Evolutionary conservation across 2,329 filamentous ascomycete genomes (phyloP).

Genomic region (Cryphonectria naterciae): DNA sequence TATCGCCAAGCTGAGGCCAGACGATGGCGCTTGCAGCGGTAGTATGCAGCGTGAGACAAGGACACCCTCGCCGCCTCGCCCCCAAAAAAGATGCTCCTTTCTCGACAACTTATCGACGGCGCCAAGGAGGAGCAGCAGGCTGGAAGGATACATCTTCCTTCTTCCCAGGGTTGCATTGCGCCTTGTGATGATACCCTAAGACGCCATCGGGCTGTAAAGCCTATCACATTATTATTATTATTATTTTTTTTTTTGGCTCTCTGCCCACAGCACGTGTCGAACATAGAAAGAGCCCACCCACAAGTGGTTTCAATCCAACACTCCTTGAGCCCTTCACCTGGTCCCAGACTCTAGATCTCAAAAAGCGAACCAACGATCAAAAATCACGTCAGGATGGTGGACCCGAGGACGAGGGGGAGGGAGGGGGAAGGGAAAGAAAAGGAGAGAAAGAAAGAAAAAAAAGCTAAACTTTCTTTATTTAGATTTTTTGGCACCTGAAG

Average conservation of each 20-base stretch:
- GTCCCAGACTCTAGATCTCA: background rate
- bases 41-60: background rate
- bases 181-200: background rate
- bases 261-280: background rate
- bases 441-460: too few species aligned
- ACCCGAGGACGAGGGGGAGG: background rate
- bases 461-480: background rate
- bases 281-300: conserved; percentile 4
- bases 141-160: background rate
- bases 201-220: background rate
- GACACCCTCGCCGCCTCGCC: background rate
- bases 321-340: background rate
- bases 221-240: too few species aligned
- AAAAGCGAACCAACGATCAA: background rate
- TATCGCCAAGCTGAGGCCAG: conserved; percentile 1
- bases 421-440: background rate
- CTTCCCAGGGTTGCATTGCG: background rate
- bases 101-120: background rate
- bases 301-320: background rate
- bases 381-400: background rate
- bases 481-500: background rate
- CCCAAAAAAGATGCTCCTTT: background rate
- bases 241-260: too few species aligned
- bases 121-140: background rate
- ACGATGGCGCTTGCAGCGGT: conserved; percentile 3